Conservation (phyloP, 202 grass and related monocot genomes). For the Eragrostis tef region DNA sequence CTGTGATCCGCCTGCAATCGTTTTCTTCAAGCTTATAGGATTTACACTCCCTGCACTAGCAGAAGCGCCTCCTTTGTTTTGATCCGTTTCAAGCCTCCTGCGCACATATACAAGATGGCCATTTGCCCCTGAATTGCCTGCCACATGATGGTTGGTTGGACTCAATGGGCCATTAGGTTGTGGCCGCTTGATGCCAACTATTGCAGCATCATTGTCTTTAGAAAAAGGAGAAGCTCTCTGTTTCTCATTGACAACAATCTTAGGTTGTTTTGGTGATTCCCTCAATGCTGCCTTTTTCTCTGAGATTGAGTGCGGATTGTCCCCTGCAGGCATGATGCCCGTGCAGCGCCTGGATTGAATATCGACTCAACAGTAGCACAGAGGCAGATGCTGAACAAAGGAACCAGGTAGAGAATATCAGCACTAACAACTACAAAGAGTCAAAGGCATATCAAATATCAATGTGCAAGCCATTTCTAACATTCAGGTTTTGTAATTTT, state of each 20-base stretch:
- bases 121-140: slow-evolving; percentile 55
- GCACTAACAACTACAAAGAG: neutral
- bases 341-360: slow-evolving; percentile 36
- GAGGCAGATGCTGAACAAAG: slow-evolving; percentile 10
- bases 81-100: slow-evolving; percentile 78
- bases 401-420: neutral
- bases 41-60: slow-evolving; percentile 25
- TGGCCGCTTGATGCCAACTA: slow-evolving; percentile 61
- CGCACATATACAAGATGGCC: slow-evolving; percentile 83
- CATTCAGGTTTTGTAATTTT: neutral
- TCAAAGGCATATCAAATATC: slow-evolving; percentile 10
- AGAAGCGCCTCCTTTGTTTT: slow-evolving; percentile 60
- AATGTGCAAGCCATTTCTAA: slow-evolving; percentile 15
- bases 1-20: neutral
- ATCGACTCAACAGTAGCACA: slow-evolving; percentile 36
- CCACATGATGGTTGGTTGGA: slow-evolving; percentile 48
- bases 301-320: slow-evolving; percentile 60
- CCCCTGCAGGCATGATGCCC: slow-evolving; percentile 59
- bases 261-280: slow-evolving; percentile 61
- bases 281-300: slow-evolving; percentile 73
- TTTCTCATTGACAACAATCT: slow-evolving; percentile 46
- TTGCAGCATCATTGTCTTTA: slow-evolving; percentile 55
- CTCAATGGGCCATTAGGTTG: slow-evolving; percentile 51
- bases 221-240: slow-evolving; percentile 35
- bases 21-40: slow-evolving; percentile 51